Base-by-base conservation (phyloP, 768 basidiomycete species). In the Sarcodon aspratus region DNA sequence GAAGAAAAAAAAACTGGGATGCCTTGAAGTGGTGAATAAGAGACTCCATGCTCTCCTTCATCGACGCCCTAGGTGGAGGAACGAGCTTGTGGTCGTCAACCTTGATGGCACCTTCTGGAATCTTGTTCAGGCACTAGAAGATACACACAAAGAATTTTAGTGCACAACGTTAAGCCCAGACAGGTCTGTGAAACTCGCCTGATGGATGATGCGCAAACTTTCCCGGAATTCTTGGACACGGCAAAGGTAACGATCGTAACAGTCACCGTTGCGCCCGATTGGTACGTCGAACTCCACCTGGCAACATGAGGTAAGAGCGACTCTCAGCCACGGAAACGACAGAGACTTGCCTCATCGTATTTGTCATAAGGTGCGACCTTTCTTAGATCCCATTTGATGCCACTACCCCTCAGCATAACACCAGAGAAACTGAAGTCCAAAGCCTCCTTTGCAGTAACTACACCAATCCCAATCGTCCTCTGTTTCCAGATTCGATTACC, bases 11-110 rank as follows among this genome's bases (percentile, higher is more conserved):
- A 11, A 18, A 35, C 31, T n/a, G 1, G 35, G 7, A 2, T 15
- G 45, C 89, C 74, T 99, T 99, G 75, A 99, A 97, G 71, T 98
- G 95, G 63, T 99, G 95, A 57, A 99, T 97, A 49, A 97, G 76
- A 6, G 85, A 80, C 68, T 97, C 94, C 93, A 97, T 97, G 67
- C 83, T 90, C 72, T 99, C 96, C 69, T 99, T 99, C 96, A 99
- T 99, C 49, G 84, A 83, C 0, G 95, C 94, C 50, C 95, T 83
- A 11, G 95, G 93, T 31, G 95, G 95, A 18, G 96, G 92, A 1
- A 88, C 88, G 50, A 98, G 80, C 69, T 99, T 99, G 70, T 96
- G 87, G 69, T 98, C 95, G 61, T 99, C 95, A 27, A 97, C 80
- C 68, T 93, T 97, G 69, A 94, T 65, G 31, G 78, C 90, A 34